Percentiles rank a stretch among this genome's conserved stretches.
phyloP scores from a whole-genome alignment of 371 early-diverging fungal genomes.

The Circinella umbellata region DNA sequence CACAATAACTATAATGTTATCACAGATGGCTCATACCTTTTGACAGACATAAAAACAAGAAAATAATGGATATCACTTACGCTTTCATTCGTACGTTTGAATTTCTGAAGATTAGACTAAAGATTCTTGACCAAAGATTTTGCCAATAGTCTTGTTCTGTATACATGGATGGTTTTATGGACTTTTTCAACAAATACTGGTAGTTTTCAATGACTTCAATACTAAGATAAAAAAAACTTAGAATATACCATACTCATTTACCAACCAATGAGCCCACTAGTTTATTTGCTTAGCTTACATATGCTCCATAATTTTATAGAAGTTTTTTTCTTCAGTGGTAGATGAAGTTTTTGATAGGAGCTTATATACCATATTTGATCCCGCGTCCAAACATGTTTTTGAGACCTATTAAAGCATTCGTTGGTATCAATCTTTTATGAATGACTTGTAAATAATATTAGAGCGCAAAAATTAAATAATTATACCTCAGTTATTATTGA shows the following conservation, averaged over 20 bases:
- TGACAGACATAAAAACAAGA: neutral
- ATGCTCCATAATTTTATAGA: constrained; percentile 2
- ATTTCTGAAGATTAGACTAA: neutral
- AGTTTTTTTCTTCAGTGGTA: neutral
- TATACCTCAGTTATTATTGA: neutral
- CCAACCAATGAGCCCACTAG: constrained; percentile 1
- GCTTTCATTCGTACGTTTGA: constrained; percentile 11
- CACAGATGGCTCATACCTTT: neutral
- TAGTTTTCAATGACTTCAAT: constrained; percentile 9
- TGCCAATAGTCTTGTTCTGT: neutral
- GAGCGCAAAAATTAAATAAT: neutral
- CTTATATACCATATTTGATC: neutral
- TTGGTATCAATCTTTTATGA: neutral
- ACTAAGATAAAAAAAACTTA: neutral
- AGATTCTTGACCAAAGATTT: neutral
- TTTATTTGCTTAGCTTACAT: neutral
- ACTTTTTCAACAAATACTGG: neutral
- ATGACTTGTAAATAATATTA: constrained; percentile 4
- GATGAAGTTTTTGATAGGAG: constrained; percentile 3
- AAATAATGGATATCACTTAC: constrained; percentile 6
- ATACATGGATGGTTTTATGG: neutral
- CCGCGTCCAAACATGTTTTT: neutral
- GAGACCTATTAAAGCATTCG: neutral
- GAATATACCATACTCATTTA: neutral
- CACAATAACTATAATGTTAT: constrained; percentile 3